Conservation (phyloP, 192 early-diverging fungal species). For the Coemansia sp. region DNA sequence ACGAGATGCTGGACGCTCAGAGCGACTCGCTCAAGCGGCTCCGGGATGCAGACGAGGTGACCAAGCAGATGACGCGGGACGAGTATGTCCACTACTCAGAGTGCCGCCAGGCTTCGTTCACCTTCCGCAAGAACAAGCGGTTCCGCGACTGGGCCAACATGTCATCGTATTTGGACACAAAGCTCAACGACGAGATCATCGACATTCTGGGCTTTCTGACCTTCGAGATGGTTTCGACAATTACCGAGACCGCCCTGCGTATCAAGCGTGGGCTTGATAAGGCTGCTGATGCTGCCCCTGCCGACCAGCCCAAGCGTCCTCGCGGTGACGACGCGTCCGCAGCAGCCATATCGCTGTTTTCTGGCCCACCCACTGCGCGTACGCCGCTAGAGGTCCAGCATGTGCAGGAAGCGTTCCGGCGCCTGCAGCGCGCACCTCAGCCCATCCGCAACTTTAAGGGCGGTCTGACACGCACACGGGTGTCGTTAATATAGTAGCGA, state of each 20-base stretch:
- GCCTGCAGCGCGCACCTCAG: conserved; percentile 71
- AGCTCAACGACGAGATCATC: conserved; percentile 90
- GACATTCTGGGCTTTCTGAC: conserved; percentile 96
- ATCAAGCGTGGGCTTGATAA: conserved; percentile 69
- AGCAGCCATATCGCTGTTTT: conserved; percentile 65
- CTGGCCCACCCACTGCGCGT: conserved; percentile 72
- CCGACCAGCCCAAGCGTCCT: conserved; percentile 31
- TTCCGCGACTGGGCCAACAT: conserved; percentile 97
- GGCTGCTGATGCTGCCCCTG: conserved; percentile 32
- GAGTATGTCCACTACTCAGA: conserved; percentile 99
- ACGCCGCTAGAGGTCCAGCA: conserved; percentile 79
- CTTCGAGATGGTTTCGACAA: conserved; percentile 88
- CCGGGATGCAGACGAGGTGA: conserved; percentile 87
- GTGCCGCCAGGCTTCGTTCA: conserved; percentile 97
- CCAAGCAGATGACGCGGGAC: conserved; percentile 92
- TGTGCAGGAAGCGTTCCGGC: conserved; percentile 91
- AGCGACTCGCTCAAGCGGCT: conserved; percentile 84
- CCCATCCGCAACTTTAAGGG: conserved; percentile 77
- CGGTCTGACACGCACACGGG: conserved; percentile 66
- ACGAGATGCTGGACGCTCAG: conserved; percentile 82
- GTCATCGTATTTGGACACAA: conserved; percentile 81
- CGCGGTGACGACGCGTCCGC: conserved; percentile 16
- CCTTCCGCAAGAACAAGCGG: conserved; percentile 87
- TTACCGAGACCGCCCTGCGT: conserved; percentile 86
- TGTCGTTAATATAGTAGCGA: conserved; percentile 65